Evolutionary conservation across 192 early-diverging fungal genomes (phyloP).

Genomic region (Coemansia sp.): DNA sequence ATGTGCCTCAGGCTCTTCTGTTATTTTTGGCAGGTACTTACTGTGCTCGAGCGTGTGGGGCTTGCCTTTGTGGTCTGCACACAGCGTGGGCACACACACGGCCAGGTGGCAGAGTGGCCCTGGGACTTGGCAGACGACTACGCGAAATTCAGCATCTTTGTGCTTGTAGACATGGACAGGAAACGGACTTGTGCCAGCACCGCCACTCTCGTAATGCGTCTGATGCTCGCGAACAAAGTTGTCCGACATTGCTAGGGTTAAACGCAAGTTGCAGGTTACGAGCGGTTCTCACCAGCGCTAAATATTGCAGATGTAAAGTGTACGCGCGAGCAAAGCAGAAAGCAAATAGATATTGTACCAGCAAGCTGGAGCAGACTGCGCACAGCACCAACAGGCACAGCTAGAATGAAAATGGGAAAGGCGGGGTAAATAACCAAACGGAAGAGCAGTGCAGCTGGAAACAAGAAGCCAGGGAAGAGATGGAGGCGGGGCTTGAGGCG

Average conservation of each 20-base stretch:
- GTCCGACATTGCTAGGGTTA: constrained; percentile 22
- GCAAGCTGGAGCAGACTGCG: not conserved
- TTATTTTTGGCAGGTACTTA: constrained; percentile 23
- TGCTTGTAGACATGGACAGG: constrained; percentile 59
- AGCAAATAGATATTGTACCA: not conserved
- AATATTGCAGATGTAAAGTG: not conserved
- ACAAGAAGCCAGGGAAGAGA: constrained; percentile 5
- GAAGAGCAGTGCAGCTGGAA: constrained; percentile 6
- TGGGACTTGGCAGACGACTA: constrained; percentile 66
- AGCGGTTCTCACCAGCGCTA: not conserved
- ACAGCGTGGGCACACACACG: constrained; percentile 74
- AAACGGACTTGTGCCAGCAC: constrained; percentile 16
- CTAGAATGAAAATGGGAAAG: not conserved
- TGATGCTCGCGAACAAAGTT: constrained; percentile 38
- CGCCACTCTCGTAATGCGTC: constrained; percentile 36
- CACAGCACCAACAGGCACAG: not conserved
- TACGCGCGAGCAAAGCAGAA: not conserved
- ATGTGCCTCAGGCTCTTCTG: not conserved
- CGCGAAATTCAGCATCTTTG: constrained; percentile 53
- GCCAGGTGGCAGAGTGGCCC: constrained; percentile 67
- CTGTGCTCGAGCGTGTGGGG: constrained; percentile 81
- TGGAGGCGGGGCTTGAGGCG: constrained; percentile 3
- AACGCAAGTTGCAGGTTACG: not conserved
- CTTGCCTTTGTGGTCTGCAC: constrained; percentile 68
- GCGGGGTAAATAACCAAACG: not conserved